Percentiles rank a stretch among this genome's conserved stretches.
phyloP scores from a whole-genome alignment of 352 stramenopile species.

The Halophytophthora batemanensis region DNA sequence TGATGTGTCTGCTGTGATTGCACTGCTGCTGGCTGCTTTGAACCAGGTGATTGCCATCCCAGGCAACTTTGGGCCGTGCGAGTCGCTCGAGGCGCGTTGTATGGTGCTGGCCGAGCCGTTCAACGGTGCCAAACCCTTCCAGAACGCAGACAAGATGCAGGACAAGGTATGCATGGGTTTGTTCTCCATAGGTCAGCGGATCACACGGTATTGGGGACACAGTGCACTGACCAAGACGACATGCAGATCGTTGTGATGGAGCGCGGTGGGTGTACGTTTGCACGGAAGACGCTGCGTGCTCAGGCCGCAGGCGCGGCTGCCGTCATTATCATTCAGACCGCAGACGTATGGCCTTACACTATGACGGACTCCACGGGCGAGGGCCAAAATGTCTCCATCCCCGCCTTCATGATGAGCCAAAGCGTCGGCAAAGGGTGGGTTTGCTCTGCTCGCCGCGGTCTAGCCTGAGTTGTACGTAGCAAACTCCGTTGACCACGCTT shows the following conservation, averaged over 20 bases:
- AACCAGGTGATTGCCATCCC: conserved; percentile 63
- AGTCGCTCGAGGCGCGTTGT: conserved; percentile 38
- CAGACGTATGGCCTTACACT: conserved; percentile 78
- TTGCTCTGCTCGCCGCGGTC: not conserved
- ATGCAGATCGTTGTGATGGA: conserved; percentile 66
- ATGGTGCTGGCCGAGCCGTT: conserved; percentile 59
- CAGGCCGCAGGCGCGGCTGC: conserved; percentile 49
- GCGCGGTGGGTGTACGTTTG: conserved; percentile 71
- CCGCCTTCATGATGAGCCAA: conserved; percentile 75
- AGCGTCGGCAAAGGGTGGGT: conserved; percentile 63
- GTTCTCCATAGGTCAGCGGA: not conserved
- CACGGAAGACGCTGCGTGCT: conserved; percentile 63
- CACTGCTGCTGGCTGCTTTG: not conserved
- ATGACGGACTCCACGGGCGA: conserved; percentile 81
- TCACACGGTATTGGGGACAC: not conserved
- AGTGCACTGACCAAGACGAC: too few species aligned
- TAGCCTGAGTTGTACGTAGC: not conserved
- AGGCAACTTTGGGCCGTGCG: conserved; percentile 74
- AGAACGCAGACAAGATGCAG: conserved; percentile 33
- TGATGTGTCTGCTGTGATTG: not conserved
- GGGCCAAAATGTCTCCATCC: conserved; percentile 53
- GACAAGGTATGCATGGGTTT: conserved; percentile 43
- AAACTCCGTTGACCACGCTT: not conserved
- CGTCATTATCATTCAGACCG: conserved; percentile 69
- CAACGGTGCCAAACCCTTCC: conserved; percentile 44